These are phyloP conservation scores for Cucumis sativus DNA, from an alignment of 306 rosid species.

Conservation along the genomic window Cucumber_9930_V3 NC_026658.2:3007001-3007500, in stretches of 20 bases:
- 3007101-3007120: background rate
- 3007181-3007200: background rate
- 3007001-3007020: conserved; percentile 5
- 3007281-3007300: background rate
- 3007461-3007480: too few relatives aligned
- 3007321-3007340: background rate
- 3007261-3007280: background rate
- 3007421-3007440: background rate
- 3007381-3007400: too few relatives aligned
- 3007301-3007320: background rate
- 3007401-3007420: too few relatives aligned
- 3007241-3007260: background rate
- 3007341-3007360: background rate
- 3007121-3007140: background rate
- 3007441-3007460: too few relatives aligned
- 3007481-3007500: too few relatives aligned
- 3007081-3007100: background rate
- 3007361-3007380: background rate
- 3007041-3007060: background rate
- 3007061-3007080: background rate
- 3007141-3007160: background rate
- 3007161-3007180: background rate
- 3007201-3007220: background rate
- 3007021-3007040: background rate
- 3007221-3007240: background rate